Conservation (phyloP, 1,284 basidiomycete species). For the Ustilago crameri region DNA sequence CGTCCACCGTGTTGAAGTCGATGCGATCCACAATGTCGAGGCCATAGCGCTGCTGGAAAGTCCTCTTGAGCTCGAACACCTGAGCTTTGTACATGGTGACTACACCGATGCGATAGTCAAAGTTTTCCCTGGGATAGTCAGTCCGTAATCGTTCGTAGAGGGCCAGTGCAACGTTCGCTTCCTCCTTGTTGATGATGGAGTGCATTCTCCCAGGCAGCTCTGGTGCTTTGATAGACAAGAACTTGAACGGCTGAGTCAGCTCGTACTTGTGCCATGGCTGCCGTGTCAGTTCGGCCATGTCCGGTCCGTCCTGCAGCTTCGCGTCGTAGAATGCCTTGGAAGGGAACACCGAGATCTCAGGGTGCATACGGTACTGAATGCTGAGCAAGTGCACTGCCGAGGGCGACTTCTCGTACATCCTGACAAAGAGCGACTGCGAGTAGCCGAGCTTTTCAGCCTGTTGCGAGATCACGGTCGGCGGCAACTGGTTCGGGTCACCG, state of each 20-base stretch:
- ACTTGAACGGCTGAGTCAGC: constrained; percentile 87
- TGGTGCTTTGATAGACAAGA: constrained; percentile 75
- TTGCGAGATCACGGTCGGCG: constrained; percentile 92
- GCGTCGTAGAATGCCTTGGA: constrained; percentile 89
- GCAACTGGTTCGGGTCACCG: constrained; percentile 96
- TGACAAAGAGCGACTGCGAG: constrained; percentile 90
- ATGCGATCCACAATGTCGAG: constrained; percentile 76
- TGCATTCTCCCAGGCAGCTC: constrained; percentile 74
- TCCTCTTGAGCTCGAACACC: constrained; percentile 78
- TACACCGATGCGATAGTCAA: constrained; percentile 85
- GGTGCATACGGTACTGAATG: constrained; percentile 99
- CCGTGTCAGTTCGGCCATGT: constrained; percentile 84
- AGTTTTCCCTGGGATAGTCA: constrained; percentile 73
- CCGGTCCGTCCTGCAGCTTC: constrained; percentile 84
- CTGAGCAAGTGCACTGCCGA: constrained; percentile 89
- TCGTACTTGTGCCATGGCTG: constrained; percentile 85
- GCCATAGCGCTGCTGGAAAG: constrained; percentile 81
- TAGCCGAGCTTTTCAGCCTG: constrained; percentile 85
- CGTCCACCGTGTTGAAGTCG: constrained; percentile 98
- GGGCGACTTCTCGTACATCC: constrained; percentile 82
- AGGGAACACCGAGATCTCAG: constrained; percentile 89
- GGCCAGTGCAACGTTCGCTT: constrained; percentile 81
- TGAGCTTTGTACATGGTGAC: constrained; percentile 97
- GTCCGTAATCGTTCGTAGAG: constrained; percentile 80
- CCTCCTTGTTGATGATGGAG: constrained; percentile 82